These are phyloP conservation scores for Phytophthora multivora DNA, from an alignment of 352 stramenopile genomes.

Conservation along the genomic window DNA sequence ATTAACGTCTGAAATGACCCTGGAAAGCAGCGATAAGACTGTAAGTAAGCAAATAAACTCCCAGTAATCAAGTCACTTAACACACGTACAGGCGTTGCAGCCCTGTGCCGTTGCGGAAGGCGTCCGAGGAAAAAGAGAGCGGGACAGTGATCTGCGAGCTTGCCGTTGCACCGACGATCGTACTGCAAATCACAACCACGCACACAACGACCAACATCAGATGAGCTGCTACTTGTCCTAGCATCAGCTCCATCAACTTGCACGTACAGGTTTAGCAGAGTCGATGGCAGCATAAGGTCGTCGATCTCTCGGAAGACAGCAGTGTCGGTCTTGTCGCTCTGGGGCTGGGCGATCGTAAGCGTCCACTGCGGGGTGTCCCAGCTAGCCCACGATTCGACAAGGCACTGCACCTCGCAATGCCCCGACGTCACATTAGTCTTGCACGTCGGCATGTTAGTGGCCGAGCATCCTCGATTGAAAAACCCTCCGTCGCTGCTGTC, in stretches of 20 bases:
- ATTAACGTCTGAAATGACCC: constrained; percentile 61
- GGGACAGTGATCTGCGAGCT: constrained; percentile 54
- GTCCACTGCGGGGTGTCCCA: constrained; percentile 46
- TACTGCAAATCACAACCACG: constrained; percentile 38
- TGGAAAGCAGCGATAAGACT: constrained; percentile 27
- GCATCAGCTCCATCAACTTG: neutral
- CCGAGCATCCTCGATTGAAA: constrained; percentile 66
- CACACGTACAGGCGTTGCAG: constrained; percentile 56
- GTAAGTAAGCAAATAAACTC: neutral
- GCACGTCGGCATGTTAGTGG: constrained; percentile 56
- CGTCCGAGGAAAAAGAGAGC: constrained; percentile 54
- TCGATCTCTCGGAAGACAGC: constrained; percentile 64
- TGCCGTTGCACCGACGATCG: constrained; percentile 59
- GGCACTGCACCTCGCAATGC: constrained; percentile 70
- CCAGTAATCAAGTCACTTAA: neutral
- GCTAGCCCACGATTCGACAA: constrained; percentile 42
- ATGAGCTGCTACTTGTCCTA: neutral
- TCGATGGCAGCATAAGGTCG: constrained; percentile 50
- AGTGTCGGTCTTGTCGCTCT: constrained; percentile 67
- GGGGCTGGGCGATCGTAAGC: constrained; percentile 61
- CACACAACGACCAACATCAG: constrained; percentile 7
- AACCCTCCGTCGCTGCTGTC: constrained; percentile 56
- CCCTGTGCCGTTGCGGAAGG: constrained; percentile 49
- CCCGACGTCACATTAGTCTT: constrained; percentile 43
- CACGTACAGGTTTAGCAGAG: constrained; percentile 66